Percentiles rank a stretch among this genome's conserved stretches.
These are phyloP conservation scores for Alternaria sp. DNA, from an alignment of 2,329 filamentous ascomycete species.

Conservation along the genomic window DNA sequence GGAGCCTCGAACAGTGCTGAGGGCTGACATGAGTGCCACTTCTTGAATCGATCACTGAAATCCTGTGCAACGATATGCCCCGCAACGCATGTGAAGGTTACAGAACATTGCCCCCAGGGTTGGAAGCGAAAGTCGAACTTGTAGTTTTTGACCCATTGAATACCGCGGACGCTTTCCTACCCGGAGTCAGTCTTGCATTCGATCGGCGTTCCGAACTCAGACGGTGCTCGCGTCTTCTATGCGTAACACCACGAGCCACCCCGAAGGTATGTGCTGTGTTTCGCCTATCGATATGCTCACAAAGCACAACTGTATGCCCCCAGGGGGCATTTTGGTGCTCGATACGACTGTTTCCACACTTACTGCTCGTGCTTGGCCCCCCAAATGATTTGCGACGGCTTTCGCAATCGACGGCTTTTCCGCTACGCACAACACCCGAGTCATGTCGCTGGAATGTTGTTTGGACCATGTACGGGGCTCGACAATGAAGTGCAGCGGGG, in stretches of 20 bases:
- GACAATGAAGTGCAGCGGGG: not conserved
- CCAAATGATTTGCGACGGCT: conserved; percentile 88
- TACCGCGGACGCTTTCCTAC: conserved; percentile 72
- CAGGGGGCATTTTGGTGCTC: not conserved
- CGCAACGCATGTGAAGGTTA: conserved; percentile 92
- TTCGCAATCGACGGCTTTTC: conserved; percentile 96
- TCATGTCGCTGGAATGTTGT: conserved; percentile 35
- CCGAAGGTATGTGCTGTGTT: not conserved
- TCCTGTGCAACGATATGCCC: conserved; percentile 86
- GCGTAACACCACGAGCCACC: not conserved
- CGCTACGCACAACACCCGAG: conserved; percentile 75
- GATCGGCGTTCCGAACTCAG: not conserved
- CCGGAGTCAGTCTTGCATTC: conserved; percentile 18
- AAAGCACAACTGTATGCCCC: not conserved
- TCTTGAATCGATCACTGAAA: conserved; percentile 76
- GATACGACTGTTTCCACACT: conserved; percentile 15
- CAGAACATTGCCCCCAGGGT: conserved; percentile 80
- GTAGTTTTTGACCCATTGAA: conserved; percentile 92
- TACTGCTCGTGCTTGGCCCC: conserved; percentile 78
- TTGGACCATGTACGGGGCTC: conserved; percentile 18
- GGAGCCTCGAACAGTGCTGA: conserved; percentile 81
- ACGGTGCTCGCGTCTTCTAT: not conserved
- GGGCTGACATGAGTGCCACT: conserved; percentile 84
- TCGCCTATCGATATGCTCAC: not conserved
- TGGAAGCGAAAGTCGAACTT: conserved; percentile 89